Evolutionary conservation across 1,139 yeast genomes (phyloP), one percentile per base, ranked within the genome.

Genomic region (Saccharomyces uvarum): DNA sequence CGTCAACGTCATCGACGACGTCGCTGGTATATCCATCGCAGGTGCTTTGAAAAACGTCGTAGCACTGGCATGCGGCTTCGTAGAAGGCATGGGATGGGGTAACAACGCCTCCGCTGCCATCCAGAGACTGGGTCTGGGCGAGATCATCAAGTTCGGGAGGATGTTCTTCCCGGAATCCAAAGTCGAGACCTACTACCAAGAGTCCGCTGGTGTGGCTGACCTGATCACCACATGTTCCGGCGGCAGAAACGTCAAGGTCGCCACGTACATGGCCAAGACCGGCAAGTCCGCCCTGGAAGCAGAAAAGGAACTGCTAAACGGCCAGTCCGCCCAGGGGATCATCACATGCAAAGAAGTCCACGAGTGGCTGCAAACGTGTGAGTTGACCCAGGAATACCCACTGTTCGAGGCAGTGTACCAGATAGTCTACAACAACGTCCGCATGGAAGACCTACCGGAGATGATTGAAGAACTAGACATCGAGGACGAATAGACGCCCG

Each of bases 61-160:
- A 62, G 97, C 97, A 53, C 78, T 88, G 67, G 90, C 95, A 56
- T 96, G 95, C 55, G 98, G 97, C 53, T 87, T 90, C 69, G 97
- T 90, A 59, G 96, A 88, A 73, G 97, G 97, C 62, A 79, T 86
- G 58, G 96, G 96, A 55, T 91, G 97, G 97, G 98, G 98, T 70
- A 96, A 89, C 75, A 90, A 90, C 70, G 97, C 98, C 63, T 88
- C 90, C 74, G 87, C 97, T 52, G 97, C 97, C 52, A 82, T 91
- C 65, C 89, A 90, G 91, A 83, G 97, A 75, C 83, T 93, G 62
- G 98, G 97, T 50, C 73, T 90, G 57, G 77, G 83, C 65, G 98
- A 90, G 75, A 88, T 84, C 74, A 85, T 89, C 70, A 81, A 80
- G 72, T 90, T 90, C 72, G 95, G 95, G 51, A 79, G 82, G 64